Conservation (phyloP, 1,284 basidiomycete genomes). For the Leccinum solheimii region DNA sequence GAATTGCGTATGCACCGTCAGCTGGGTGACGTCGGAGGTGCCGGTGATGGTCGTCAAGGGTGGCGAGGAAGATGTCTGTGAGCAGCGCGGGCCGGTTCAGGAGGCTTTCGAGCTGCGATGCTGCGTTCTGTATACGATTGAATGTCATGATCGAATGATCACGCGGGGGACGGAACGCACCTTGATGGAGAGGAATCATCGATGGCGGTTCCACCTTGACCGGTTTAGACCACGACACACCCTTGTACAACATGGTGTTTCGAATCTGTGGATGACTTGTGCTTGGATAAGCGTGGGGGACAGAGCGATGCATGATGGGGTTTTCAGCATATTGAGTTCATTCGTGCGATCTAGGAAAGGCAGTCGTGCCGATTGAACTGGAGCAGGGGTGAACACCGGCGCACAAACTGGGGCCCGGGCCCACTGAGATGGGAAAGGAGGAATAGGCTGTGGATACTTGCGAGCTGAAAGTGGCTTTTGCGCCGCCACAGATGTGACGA, state of each 20-base stretch:
- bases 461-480: slow-evolving; percentile 33
- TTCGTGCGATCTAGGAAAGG: slow-evolving; percentile 27
- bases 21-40: slow-evolving; percentile 35
- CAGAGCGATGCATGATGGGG: slow-evolving; percentile 54
- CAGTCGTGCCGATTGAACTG: slow-evolving; percentile 16
- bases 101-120: slow-evolving; percentile 72
- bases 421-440: slow-evolving; percentile 31
- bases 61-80: slow-evolving; percentile 56
- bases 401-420: slow-evolving; percentile 19
- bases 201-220: slow-evolving; percentile 55
- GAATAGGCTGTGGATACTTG: slow-evolving; percentile 33
- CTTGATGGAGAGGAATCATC: slow-evolving; percentile 81
- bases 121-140: slow-evolving; percentile 51
- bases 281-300: slow-evolving; percentile 36
- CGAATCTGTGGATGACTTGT: too few species aligned
- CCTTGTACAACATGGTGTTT: too few species aligned
- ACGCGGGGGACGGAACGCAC: slow-evolving; percentile 38
- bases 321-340: slow-evolving; percentile 48
- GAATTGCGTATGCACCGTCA: slow-evolving; percentile 55
- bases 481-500: slow-evolving; percentile 13
- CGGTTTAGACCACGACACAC: background rate
- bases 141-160: background rate
- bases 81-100: slow-evolving; percentile 69
- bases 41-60: slow-evolving; percentile 59
- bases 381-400: slow-evolving; percentile 26